Evolutionary conservation across 2,329 filamentous ascomycete species (phyloP), one percentile per base, ranked within the genome.

Genomic region (Fusarium xylarioides): DNA sequence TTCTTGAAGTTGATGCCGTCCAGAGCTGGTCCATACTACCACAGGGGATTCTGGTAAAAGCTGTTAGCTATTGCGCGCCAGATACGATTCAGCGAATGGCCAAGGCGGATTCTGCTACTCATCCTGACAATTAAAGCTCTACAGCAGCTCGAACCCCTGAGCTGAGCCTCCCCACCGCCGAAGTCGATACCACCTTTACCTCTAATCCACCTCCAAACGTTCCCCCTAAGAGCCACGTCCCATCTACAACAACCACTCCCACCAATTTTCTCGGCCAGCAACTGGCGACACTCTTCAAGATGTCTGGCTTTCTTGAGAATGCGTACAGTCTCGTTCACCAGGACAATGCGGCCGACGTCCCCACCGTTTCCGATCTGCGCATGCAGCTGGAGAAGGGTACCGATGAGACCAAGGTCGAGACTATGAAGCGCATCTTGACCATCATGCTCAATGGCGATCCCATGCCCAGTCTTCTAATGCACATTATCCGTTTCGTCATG

Each of bases 401-500:
- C 70, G 95, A 97, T 83, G 95, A 97, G 84, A 91, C 90, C 80
- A 98, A 98, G 87, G 88, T 95, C 82, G 95, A 97, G 76, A 97
- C 95, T 68, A 97, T 97, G 94, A 97, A 96, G 91, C 93, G 91
- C 86, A 95, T 99, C 82, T 86, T 98, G 81, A 97, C 94, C 73
- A 91, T 98, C 81, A 98, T 99, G 96, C 90, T 99, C 80, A 98
- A 98, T 82, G 96, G 96, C 77, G 95, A 99, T 81, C 92, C 96
- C 44, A 96, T 99, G 92, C 93, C 95, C 32, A 92, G 95, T 77
- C 88, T 99, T 26, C 91, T 99, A 78, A 99, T 99, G 96, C 96
- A 98, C 86, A 99, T 99, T 80, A 99, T 99, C 83, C 94, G 96
- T 82, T 99, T 99, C 82, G 95, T 99, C 78, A 99, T 99, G 96